Evolutionary conservation across 768 basidiomycete genomes (phyloP), one percentile per base, ranked within the genome.

Genomic region (Pisolithus sp.): DNA sequence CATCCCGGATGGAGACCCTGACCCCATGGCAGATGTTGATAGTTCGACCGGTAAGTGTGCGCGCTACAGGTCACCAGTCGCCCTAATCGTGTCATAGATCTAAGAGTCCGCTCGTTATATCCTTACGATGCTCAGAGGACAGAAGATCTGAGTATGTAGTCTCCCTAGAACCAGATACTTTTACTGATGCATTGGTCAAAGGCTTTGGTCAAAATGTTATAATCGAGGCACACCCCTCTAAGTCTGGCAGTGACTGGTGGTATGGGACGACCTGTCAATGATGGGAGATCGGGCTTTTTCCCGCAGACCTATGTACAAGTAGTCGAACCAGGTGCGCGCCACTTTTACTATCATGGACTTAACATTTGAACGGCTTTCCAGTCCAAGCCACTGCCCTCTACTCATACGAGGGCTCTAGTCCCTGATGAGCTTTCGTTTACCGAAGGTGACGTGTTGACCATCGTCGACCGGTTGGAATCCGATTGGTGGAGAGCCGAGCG

Each of bases 401-500:
- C 65, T 68, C 85, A 0, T 98, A 97, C 62, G 69, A 74, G 5
- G 84, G 82, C 23, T 67, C 68, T 40, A 85, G 80, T 53, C 61
- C 80, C 15, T n/a, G 93, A 97, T 58, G 93, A 97, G 64, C 74
- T 94, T n/a, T 75, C 89, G 1, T 90, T 97, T 64, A 70, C 70
- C 7, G 92, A 92, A 69, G 93, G 89, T 53, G 89, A 95, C 51
- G 65, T 70, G 31, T 70, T 97, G 37, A 74, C 75, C 7, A 82
- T 99, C 56, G 78, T 97, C 52, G 96, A 99, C 63, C 79, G 70
- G 44, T 78, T 78, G 49, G 96, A 97, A 58, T 76, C 73, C 48
- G 89, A 90, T 60, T 98, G 96, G 96, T 98, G 91, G 91, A 97
- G 94, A 73, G 87, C 86, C 37, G 94, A 97, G 71, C 79, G 80